Evolutionary conservation across 805 yeast genomes (phyloP).

Genomic region (Cyberlindnera bimundalis): DNA sequence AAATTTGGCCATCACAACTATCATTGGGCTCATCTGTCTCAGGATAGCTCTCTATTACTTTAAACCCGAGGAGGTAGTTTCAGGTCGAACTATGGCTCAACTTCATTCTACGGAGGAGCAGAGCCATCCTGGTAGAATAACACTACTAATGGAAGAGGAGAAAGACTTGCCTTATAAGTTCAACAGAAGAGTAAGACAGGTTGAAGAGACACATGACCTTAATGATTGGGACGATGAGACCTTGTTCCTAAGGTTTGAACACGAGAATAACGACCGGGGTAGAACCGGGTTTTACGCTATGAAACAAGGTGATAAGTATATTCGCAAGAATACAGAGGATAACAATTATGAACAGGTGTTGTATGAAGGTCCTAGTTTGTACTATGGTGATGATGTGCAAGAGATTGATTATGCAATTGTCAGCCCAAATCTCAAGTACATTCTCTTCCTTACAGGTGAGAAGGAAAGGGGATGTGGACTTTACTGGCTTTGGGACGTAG

Average conservation of each 20-base stretch:
- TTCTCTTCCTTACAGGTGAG: slow-evolving; percentile 59
- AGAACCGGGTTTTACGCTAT: slow-evolving; percentile 10
- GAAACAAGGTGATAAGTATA: slow-evolving; percentile 6
- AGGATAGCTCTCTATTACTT: slow-evolving; percentile 8
- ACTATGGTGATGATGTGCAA: slow-evolving; percentile 37
- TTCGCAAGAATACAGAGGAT: slow-evolving; percentile 31
- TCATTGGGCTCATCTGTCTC: slow-evolving; percentile 8
- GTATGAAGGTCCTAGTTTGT: slow-evolving; percentile 46
- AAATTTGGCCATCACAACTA: slow-evolving; percentile 7
- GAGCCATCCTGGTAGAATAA: neutral
- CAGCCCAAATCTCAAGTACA: slow-evolving; percentile 60
- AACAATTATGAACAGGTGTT: slow-evolving; percentile 41
- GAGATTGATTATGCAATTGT: slow-evolving; percentile 53
- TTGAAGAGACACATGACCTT: slow-evolving; percentile 3
- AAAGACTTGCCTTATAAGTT: neutral
- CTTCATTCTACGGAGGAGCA: neutral
- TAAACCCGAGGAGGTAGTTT: slow-evolving; percentile 4
- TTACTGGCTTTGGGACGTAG: slow-evolving; percentile 39
- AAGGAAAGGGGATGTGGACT: slow-evolving; percentile 43
- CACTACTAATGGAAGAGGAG: neutral
- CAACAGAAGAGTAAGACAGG: slow-evolving; percentile 1
- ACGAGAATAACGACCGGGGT: slow-evolving; percentile 2
- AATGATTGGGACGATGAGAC: slow-evolving; percentile 8
- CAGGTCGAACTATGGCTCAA: slow-evolving; percentile 3
- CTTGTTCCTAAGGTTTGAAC: slow-evolving; percentile 8